Base-by-base conservation (phyloP, 1,139 yeast species). In the Yamadazyma friedrichii region DNA sequence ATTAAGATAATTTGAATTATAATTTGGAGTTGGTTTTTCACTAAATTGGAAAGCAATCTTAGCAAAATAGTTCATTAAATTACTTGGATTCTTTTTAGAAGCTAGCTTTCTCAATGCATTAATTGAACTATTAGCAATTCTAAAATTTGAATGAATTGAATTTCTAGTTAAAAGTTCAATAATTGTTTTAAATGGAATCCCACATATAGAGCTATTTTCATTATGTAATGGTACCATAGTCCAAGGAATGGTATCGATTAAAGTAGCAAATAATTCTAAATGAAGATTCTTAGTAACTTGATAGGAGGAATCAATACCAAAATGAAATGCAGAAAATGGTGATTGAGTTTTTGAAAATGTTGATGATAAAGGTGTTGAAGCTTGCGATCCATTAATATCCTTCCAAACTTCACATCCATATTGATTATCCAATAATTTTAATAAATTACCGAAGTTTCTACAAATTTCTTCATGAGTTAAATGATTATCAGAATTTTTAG, bases 11-110 rank as follows among this genome's bases (percentile, higher is more conserved):
- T 78, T 73, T 10, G 82, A 67, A 37, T 82, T 78, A 51, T 78
- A 76, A 17, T 56, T 51, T 5, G 72, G 67, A 6, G 65, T 66
- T 4, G 74, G 73, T 48, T 80, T 80, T 44, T 88, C 96, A 48
- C 84, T 88, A 47, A 86, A 78, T 49, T 84, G 82, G 60, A 89
- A 88, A 3, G 96, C 86, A 46, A 80, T 79, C 51, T 86, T 83
- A 0, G 96, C 88, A 65, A 82, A 88, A 22, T 80, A 76, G 1
- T 88, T 83, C 35, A 89, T 76, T 38, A 89, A 69, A 3, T 78
- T 74, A 42, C 84, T 78, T 0, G 96, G 88, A 49, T 87, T 87
- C 48, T 77, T 80, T 40, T 79, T 78, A 3, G 82, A 68, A 1
- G 94, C 91, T 34, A 88, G 62, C 26, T 74, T 70, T 49, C 78